phyloP scores from a whole-genome alignment of 495 filamentous ascomycete species.

The Aspergillus diversus region DNA sequence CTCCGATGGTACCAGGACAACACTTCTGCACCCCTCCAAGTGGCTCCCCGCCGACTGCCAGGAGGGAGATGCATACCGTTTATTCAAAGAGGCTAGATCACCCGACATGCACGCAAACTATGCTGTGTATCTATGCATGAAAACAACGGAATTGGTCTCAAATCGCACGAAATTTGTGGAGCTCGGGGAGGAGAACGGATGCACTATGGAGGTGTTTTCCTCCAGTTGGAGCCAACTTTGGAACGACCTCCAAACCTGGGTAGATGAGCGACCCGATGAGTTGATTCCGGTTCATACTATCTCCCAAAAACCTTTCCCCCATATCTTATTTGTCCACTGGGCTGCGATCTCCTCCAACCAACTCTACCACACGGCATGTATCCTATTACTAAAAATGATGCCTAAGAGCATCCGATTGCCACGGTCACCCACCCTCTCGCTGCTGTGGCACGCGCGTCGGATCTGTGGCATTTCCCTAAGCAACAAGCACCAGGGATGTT shows the following conservation, averaged over 20 bases:
- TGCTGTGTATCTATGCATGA: constrained; percentile 50
- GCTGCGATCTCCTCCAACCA: constrained; percentile 55
- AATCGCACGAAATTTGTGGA: constrained; percentile 43
- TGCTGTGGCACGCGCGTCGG: constrained; percentile 52
- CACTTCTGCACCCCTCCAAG: constrained; percentile 43
- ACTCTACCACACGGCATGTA: constrained; percentile 51
- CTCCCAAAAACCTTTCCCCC: constrained; percentile 42
- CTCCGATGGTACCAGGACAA: constrained; percentile 47
- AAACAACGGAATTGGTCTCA: constrained; percentile 45
- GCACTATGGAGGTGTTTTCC: constrained; percentile 29
- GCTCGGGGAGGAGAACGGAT: constrained; percentile 37
- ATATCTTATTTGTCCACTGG: constrained; percentile 49
- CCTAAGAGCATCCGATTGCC: constrained; percentile 39
- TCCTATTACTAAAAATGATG: constrained; percentile 46
- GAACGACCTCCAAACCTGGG: constrained; percentile 49
- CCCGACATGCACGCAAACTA: constrained; percentile 51
- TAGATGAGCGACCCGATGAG: constrained; percentile 41
- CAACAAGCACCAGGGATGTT: constrained; percentile 51
- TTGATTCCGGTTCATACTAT: constrained; percentile 41
- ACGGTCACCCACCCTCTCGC: constrained; percentile 28
- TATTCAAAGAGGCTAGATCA: constrained; percentile 34
- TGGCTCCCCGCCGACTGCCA: constrained; percentile 41
- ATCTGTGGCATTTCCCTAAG: constrained; percentile 53
- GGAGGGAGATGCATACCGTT: constrained; percentile 33
- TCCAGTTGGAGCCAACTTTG: constrained; percentile 43